phyloP scores from a whole-genome alignment of 2,329 filamentous ascomycete species.

The Reticulascus tulasneorum region DNA sequence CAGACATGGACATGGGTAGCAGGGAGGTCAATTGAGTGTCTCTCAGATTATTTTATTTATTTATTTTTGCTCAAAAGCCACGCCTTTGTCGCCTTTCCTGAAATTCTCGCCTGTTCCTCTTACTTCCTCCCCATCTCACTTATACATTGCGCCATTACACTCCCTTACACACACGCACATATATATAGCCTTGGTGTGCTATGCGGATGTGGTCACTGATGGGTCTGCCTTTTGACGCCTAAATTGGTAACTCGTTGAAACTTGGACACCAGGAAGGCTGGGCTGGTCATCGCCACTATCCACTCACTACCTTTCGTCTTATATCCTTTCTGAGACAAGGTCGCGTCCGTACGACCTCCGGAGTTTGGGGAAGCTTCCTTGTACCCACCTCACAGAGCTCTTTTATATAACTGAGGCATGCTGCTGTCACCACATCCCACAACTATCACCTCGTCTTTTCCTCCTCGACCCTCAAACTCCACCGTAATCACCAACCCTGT shows the following conservation, averaged over 20 bases:
- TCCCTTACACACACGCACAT: too few species aligned
- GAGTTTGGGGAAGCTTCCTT: too few species aligned
- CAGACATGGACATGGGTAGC: slow-evolving; percentile 17
- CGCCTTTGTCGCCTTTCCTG: slow-evolving; percentile 10
- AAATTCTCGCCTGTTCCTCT: slow-evolving; percentile 6
- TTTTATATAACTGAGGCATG: background rate
- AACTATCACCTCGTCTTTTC: slow-evolving; percentile 10
- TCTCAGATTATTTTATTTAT: slow-evolving; percentile 11
- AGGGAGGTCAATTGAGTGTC: too few species aligned
- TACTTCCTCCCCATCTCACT: slow-evolving; percentile 10
- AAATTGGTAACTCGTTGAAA: slow-evolving; percentile 6
- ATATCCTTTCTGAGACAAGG: too few species aligned
- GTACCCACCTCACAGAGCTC: slow-evolving; percentile 5
- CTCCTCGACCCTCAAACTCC: background rate
- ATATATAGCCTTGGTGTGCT: slow-evolving; percentile 9
- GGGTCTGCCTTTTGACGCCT: background rate
- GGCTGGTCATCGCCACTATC: too few species aligned
- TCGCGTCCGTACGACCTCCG: too few species aligned
- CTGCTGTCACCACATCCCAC: background rate
- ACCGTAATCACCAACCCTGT: background rate
- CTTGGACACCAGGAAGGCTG: too few species aligned
- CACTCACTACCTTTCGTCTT: too few species aligned
- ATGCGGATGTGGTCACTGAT: background rate
- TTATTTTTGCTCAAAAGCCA: slow-evolving; percentile 13
- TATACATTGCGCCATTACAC: slow-evolving; percentile 13